Base-by-base conservation (phyloP, 2,329 filamentous ascomycete species). In the Colletotrichum orchidophilum region DNA sequence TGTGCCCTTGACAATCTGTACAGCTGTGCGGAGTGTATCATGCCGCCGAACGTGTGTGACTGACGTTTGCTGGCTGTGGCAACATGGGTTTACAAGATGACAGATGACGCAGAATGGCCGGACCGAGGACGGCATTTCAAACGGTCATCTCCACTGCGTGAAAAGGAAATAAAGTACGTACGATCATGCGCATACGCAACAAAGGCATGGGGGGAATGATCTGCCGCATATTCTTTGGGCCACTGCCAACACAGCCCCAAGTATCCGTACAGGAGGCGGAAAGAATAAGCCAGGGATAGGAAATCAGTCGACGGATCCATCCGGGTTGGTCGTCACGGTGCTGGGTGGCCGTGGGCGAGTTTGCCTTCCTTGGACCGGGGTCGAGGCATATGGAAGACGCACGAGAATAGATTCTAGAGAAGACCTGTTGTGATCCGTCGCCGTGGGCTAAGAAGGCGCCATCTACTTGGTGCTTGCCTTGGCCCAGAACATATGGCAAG, bases 141-240 rank as follows among this genome's bases (percentile, higher is more conserved):
- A 53, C 58, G 46, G 52, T 46, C 29, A 53, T 61, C 59, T 50
- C 64, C 64, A 58, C 64, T 59, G 64, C 24, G 29, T 49, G 59
- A 52, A 63, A 53, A 63, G 46, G 59, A 15, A 53, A 63, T 55
- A 49, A 62, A 63, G 53, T 55, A 46, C 49, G 53, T 55, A 46
- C 49, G 64, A 71, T 71, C 69, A 63, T 71, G 69, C 68, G 68
- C 46, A 68, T 54, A 46, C 42, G 42, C 69, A 63, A 59, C 58
- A 50, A 49, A 70, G 21, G 49, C 63, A 66, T 53, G 61, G 39
- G 58, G 66, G 66, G 61, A 42, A n/a, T 53, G 66, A 59, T 65
- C 39, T 65, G 31, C 50, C 55, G 42, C n/a, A 26, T 52, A 49
- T 58, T 39, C 49, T 39, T 21, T 29, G 13, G 29, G 59, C 29